phyloP scores from a whole-genome alignment of 1,284 basidiomycete species.

The Melanopsichium pennsylvanicum region DNA sequence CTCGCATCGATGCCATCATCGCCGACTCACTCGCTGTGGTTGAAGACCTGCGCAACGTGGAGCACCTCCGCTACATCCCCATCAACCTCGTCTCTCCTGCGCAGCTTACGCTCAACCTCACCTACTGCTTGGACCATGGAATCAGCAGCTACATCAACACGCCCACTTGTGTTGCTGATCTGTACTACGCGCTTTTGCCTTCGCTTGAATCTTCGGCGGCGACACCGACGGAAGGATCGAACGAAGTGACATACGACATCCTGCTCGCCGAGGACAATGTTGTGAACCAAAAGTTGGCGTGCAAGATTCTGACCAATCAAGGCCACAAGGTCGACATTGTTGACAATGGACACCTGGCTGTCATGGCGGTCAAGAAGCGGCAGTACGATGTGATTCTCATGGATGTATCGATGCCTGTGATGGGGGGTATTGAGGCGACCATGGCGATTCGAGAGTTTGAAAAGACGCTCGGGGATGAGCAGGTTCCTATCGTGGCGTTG shows the following conservation, averaged over 20 bases:
- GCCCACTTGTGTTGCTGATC: constrained; percentile 85
- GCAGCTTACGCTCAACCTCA: constrained; percentile 64
- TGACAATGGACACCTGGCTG: constrained; percentile 91
- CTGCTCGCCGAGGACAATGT: constrained; percentile 97
- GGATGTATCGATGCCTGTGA: constrained; percentile 79
- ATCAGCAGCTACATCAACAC: constrained; percentile 90
- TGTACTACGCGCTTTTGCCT: constrained; percentile 88
- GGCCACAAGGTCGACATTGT: constrained; percentile 96
- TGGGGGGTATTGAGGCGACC: constrained; percentile 71
- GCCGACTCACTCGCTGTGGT: constrained; percentile 87
- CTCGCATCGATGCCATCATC: constrained; percentile 93
- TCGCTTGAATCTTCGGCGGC: constrained; percentile 92
- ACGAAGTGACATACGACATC: constrained; percentile 88
- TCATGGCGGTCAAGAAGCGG: constrained; percentile 84
- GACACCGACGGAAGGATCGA: constrained; percentile 77
- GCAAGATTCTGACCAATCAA: constrained; percentile 96
- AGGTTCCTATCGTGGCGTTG: constrained; percentile 92
- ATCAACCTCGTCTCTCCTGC: constrained; percentile 83
- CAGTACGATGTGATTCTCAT: constrained; percentile 78
- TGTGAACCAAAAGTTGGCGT: constrained; percentile 95
- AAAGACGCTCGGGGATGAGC: constrained; percentile 74
- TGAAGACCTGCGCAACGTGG: constrained; percentile 86
- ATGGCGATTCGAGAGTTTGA: constrained; percentile 80
- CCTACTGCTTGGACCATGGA: constrained; percentile 82
- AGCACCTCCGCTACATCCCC: constrained; percentile 94